These are phyloP conservation scores for Uromyces viciae-fabae DNA, from an alignment of 1,284 basidiomycete genomes.

Conservation along the genomic window DNA sequence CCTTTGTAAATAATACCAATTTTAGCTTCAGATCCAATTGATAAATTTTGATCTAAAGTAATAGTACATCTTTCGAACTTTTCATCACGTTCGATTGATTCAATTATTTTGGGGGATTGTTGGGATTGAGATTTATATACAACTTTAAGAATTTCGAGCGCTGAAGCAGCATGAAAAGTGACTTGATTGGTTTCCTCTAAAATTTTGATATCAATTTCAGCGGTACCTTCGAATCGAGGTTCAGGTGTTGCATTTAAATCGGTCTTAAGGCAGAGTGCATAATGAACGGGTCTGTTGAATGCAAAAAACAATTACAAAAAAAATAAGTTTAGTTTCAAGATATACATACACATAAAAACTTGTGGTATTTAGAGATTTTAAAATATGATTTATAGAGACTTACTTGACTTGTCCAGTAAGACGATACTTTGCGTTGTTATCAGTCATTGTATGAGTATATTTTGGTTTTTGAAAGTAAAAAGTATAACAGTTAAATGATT, in stretches of 20 bases:
- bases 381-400: background rate
- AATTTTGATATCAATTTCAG: conserved; percentile 33
- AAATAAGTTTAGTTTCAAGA: background rate
- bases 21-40: conserved; percentile 22
- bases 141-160: conserved; percentile 29
- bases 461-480: background rate
- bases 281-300: conserved; percentile 29
- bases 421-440: conserved; percentile 24
- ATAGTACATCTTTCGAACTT: conserved; percentile 43
- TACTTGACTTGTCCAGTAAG: conserved; percentile 25
- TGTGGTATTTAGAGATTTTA: background rate
- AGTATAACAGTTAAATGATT: background rate
- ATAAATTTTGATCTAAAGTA: conserved; percentile 4
- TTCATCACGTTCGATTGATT: conserved; percentile 39
- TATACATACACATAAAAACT: background rate
- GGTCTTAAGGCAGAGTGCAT: conserved; percentile 38
- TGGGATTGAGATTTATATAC: conserved; percentile 30
- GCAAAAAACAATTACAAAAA: background rate
- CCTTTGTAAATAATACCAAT: conserved; percentile 42
- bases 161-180: conserved; percentile 42
- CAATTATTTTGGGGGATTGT: conserved; percentile 11
- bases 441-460: background rate
- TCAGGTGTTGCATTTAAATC: conserved; percentile 38
- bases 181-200: conserved; percentile 21
- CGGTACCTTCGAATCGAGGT: conserved; percentile 37